phyloP scores from a whole-genome alignment of 2,329 filamentous ascomycete genomes.

The Berkeleyomyces basicola region DNA sequence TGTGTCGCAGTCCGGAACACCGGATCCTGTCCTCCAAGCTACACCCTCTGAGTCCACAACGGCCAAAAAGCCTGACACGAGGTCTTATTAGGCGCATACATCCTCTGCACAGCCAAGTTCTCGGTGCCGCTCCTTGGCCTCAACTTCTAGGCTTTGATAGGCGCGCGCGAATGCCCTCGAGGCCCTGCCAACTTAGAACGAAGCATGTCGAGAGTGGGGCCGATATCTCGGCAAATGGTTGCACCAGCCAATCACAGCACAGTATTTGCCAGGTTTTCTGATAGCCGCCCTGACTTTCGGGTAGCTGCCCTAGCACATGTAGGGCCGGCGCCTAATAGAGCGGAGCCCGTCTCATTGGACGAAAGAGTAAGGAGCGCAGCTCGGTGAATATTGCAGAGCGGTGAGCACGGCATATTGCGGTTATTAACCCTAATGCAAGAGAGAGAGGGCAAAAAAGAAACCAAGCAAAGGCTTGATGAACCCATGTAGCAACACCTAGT shows the following conservation, averaged over 20 bases:
- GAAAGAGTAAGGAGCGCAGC: background rate
- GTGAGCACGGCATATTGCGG: too few relatives aligned
- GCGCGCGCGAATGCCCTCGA: background rate
- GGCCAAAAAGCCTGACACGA: too few relatives aligned
- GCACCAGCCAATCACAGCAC: background rate
- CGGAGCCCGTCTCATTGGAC: background rate
- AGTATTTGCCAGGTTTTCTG: background rate
- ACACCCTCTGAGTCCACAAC: too few relatives aligned
- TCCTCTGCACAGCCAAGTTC: too few relatives aligned
- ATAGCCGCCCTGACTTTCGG: background rate
- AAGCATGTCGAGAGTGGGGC: background rate
- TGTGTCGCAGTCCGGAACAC: background rate
- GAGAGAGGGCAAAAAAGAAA: background rate
- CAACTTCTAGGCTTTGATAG: background rate
- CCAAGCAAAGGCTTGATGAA: background rate
- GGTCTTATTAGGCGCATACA: too few relatives aligned
- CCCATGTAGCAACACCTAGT: slow-evolving; percentile 1
- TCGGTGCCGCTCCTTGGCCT: too few relatives aligned
- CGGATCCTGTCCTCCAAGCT: background rate
- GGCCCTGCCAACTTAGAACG: background rate
- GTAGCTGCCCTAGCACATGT: background rate
- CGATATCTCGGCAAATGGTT: background rate
- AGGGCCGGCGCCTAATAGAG: background rate
- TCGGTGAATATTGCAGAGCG: background rate
- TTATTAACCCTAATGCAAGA: background rate